A percentile compares a stretch with the other conserved stretches of the same genome.
These are phyloP conservation scores for Cordia subcordata DNA, from an alignment of 257 asterid genomes.

Conservation along the genomic window DNA sequence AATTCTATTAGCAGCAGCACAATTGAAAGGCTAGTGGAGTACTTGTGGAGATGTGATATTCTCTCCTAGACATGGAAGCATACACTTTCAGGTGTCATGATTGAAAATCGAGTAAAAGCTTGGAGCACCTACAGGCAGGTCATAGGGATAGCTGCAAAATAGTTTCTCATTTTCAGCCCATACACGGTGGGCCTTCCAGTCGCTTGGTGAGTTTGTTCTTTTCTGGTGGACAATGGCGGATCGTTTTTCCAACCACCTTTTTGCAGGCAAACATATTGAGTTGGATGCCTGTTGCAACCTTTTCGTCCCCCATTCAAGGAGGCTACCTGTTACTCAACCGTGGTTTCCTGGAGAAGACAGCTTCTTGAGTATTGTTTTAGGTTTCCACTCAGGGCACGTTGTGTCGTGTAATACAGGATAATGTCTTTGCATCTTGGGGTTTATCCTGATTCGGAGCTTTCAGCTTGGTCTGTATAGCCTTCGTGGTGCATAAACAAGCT, in stretches of 20 bases:
- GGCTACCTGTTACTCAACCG: slow-evolving; percentile 14
- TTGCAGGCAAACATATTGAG: slow-evolving; percentile 12
- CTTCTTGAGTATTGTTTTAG: slow-evolving; percentile 7
- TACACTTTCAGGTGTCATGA: too few species aligned
- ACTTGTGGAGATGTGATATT: slow-evolving; percentile 81
- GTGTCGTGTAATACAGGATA: too few species aligned
- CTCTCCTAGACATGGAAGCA: slow-evolving; percentile 41
- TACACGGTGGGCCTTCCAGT: not conserved
- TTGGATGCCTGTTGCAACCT: slow-evolving; percentile 12
- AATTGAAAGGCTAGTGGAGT: slow-evolving; percentile 58
- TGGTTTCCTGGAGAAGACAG: slow-evolving; percentile 9
- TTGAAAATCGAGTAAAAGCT: not conserved
- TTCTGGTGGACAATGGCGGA: slow-evolving; percentile 14
- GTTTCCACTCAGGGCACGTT: not conserved
- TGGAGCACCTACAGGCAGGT: slow-evolving; percentile 1
- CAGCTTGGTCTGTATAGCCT: too few species aligned
- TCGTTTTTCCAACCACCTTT: slow-evolving; percentile 4
- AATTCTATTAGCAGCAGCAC: slow-evolving; percentile 47
- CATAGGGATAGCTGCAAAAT: slow-evolving; percentile 5
- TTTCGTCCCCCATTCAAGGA: slow-evolving; percentile 1
- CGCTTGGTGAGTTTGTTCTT: slow-evolving; percentile 17
- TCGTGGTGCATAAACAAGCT: too few species aligned
- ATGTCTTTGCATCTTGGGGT: too few species aligned
- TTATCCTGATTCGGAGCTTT: too few species aligned
- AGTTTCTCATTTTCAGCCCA: slow-evolving; percentile 1